phyloP scores from a whole-genome alignment of 2,329 filamentous ascomycete genomes.

The Pyrenochaeta sp. region DNA sequence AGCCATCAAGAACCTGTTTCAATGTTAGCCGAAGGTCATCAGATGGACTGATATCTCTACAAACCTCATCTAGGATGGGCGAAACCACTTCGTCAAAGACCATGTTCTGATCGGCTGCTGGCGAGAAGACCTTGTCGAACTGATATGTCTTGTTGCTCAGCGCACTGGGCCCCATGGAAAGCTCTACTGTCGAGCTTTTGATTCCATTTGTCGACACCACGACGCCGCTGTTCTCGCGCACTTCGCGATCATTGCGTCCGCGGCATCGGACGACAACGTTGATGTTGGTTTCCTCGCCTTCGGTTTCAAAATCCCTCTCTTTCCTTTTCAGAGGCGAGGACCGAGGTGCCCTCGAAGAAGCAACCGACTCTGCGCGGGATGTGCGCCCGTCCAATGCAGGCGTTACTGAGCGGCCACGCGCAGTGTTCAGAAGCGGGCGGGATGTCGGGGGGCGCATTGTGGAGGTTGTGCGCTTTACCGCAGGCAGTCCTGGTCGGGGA shows the following conservation, averaged over 20 bases:
- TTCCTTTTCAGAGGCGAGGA: conserved; percentile 76
- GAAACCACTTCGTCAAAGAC: conserved; percentile 95
- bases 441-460: conserved; percentile 64
- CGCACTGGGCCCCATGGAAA: conserved; percentile 92
- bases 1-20: conserved; percentile 83
- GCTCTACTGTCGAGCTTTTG: conserved; percentile 80
- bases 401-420: conserved; percentile 60
- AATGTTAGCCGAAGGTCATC: conserved; percentile 10
- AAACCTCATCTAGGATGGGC: conserved; percentile 89
- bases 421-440: conserved; percentile 56
- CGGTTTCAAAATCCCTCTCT: conserved; percentile 80
- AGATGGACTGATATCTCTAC: not conserved
- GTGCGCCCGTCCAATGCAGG: conserved; percentile 59
- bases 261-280: conserved; percentile 95
- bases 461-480: conserved; percentile 54
- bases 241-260: conserved; percentile 89
- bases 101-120: conserved; percentile 90
- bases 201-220: conserved; percentile 89
- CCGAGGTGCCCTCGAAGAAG: conserved; percentile 57
- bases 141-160: conserved; percentile 95
- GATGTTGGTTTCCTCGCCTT: conserved; percentile 90
- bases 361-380: conserved; percentile 75
- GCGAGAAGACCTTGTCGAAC: conserved; percentile 97
- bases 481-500: conserved; percentile 59
- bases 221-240: conserved; percentile 92